phyloP scores from a whole-genome alignment of 257 asterid species.

The Rubia yunnanensis region DNA sequence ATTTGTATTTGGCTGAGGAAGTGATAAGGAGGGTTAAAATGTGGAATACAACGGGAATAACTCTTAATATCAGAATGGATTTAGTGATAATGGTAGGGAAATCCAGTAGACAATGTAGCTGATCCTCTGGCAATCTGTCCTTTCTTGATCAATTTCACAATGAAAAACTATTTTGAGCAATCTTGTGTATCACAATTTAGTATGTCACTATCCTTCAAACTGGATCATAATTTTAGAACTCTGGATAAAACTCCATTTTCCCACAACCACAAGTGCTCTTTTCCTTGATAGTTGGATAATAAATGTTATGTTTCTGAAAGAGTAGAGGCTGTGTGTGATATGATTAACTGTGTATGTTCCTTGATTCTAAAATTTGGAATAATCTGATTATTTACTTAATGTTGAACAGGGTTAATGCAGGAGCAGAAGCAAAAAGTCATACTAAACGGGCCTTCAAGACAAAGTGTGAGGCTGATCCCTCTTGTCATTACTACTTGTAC shows the following conservation, averaged over 20 bases:
- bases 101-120: no score
- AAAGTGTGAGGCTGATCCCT: slow-evolving; percentile 42
- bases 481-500: background rate
- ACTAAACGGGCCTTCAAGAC: slow-evolving; percentile 41
- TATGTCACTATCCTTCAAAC: background rate
- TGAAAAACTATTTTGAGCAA: background rate
- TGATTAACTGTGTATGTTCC: background rate
- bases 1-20: slow-evolving; percentile 61
- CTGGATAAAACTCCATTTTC: background rate
- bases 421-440: slow-evolving; percentile 28
- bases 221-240: background rate
- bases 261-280: background rate
- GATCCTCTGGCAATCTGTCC: no score
- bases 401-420: slow-evolving; percentile 46
- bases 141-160: background rate
- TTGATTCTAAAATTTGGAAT: background rate
- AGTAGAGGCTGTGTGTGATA: background rate
- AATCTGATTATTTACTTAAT: slow-evolving; percentile 19
- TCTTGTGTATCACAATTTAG: background rate
- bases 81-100: no score
- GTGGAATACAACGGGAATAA: slow-evolving; percentile 78
- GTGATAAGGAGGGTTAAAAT: slow-evolving; percentile 56
- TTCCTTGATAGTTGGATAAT: background rate
- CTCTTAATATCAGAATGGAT: slow-evolving; percentile 57
- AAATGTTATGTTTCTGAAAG: background rate